Percentiles rank a stretch among this genome's conserved stretches.
Evolutionary conservation across 495 filamentous ascomycete species (phyloP).

Genomic region (Venustampulla echinocandica): DNA sequence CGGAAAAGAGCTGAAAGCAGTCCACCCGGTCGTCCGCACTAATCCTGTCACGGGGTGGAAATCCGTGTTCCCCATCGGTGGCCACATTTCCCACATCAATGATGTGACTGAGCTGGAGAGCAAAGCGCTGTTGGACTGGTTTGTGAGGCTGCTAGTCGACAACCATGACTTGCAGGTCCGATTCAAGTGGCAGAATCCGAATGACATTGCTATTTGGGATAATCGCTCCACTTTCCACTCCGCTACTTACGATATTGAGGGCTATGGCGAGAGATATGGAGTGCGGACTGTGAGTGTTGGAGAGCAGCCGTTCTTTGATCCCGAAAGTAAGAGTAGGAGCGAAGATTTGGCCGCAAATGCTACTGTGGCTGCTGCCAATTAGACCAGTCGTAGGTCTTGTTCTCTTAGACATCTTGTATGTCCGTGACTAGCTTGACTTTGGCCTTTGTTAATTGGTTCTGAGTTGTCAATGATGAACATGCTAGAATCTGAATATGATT

Average conservation of each 20-base stretch:
- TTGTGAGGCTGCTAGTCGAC: conserved; percentile 53
- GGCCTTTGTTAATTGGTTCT: no score
- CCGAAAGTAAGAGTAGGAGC: conserved; percentile 46
- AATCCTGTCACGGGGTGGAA: conserved; percentile 81
- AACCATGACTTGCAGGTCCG: conserved; percentile 78
- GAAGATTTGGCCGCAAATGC: conserved; percentile 39
- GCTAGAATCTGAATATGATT: no score
- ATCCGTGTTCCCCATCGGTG: conserved; percentile 55
- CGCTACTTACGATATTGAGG: conserved; percentile 60
- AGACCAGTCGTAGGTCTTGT: no score
- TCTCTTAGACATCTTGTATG: no score
- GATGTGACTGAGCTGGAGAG: conserved; percentile 59
- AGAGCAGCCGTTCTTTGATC: conserved; percentile 62
- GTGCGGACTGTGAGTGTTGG: conserved; percentile 57
- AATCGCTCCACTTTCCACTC: conserved; percentile 63
- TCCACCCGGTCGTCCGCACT: conserved; percentile 69
- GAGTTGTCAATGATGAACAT: no score
- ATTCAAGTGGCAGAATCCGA: conserved; percentile 50
- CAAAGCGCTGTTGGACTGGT: conserved; percentile 51
- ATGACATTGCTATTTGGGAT: conserved; percentile 73
- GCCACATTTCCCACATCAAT: conserved; percentile 55
- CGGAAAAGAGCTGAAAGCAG: conserved; percentile 50
- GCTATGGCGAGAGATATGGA: conserved; percentile 50
- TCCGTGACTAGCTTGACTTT: no score
- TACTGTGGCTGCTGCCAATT: neutral